These are phyloP conservation scores for Lepidium sativum DNA, from an alignment of 345 rosid genomes.

Conservation along the genomic window DNA sequence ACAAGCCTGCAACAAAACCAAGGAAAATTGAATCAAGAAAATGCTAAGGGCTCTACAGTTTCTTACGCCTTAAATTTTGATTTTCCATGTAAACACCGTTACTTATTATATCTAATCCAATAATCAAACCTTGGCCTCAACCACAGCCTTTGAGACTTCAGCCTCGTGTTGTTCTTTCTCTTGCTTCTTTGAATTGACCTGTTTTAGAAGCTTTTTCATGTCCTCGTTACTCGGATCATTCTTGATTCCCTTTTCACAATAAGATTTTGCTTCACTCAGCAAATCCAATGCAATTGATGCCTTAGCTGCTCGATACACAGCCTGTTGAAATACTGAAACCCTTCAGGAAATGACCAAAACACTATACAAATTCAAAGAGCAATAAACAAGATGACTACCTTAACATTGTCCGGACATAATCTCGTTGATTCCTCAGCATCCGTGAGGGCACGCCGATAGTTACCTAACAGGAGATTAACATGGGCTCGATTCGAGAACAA, in stretches of 20 bases:
- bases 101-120: not conserved
- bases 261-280: slow-evolving; percentile 52
- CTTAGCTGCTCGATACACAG: slow-evolving; percentile 82
- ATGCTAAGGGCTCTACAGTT: no score
- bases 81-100: not conserved
- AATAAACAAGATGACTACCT: slow-evolving; percentile 29
- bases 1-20: slow-evolving; percentile 48
- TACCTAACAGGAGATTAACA: slow-evolving; percentile 75
- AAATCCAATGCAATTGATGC: slow-evolving; percentile 58
- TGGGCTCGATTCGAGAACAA: slow-evolving; percentile 79
- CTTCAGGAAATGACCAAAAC: not conserved
- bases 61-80: no score
- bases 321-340: slow-evolving; percentile 29
- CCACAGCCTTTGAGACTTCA: slow-evolving; percentile 47
- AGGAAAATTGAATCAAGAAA: no score
- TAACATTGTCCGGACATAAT: slow-evolving; percentile 45
- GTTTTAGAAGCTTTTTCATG: slow-evolving; percentile 49
- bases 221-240: slow-evolving; percentile 63
- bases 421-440: slow-evolving; percentile 75
- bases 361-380: not conserved
- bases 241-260: slow-evolving; percentile 45
- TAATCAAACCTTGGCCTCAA: slow-evolving; percentile 61
- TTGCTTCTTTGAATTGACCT: slow-evolving; percentile 45
- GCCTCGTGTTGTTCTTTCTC: slow-evolving; percentile 51
- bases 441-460: slow-evolving; percentile 60